These are phyloP conservation scores for Cryptococcus sp. DNA, from an alignment of 1,284 basidiomycete species.

Conservation along the genomic window DNA sequence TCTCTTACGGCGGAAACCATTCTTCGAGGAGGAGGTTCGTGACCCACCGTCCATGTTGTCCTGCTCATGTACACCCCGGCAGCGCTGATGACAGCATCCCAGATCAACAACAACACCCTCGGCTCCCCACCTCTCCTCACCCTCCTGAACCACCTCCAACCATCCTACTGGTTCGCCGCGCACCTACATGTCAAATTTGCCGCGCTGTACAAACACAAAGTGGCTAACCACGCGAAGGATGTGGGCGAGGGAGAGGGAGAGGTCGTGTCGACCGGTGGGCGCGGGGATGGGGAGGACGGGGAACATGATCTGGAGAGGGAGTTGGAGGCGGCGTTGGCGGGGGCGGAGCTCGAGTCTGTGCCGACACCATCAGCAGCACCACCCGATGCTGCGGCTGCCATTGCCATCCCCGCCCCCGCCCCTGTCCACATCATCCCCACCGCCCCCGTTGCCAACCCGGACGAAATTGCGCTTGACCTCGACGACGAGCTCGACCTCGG, in stretches of 20 bases:
- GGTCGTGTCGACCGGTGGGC: too few relatives aligned
- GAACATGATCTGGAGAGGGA: slow-evolving; percentile 55
- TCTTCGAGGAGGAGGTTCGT: slow-evolving; percentile 67
- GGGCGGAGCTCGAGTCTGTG: slow-evolving; percentile 1
- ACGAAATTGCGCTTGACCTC: not conserved
- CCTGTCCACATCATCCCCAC: not conserved
- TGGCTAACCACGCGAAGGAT: slow-evolving; percentile 2
- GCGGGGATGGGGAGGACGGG: slow-evolving; percentile 49
- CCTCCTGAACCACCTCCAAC: slow-evolving; percentile 69
- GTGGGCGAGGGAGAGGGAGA: not conserved
- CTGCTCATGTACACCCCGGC: not conserved
- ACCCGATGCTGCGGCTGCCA: too few relatives aligned
- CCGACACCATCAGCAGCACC: too few relatives aligned
- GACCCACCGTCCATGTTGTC: not conserved
- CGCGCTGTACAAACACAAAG: slow-evolving; percentile 58
- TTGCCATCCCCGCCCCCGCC: too few relatives aligned
- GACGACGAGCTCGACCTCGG: not conserved
- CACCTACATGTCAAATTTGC: slow-evolving; percentile 89
- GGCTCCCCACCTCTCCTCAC: slow-evolving; percentile 87
- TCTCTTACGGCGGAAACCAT: slow-evolving; percentile 74
- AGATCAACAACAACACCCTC: slow-evolving; percentile 63
- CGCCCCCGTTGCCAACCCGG: not conserved
- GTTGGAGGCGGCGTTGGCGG: slow-evolving; percentile 6
- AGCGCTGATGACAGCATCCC: not conserved
- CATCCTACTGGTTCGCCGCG: slow-evolving; percentile 92